Evolutionary conservation across 177 flowering plant species (phyloP).

Genomic region (Vitis hybrid): DNA sequence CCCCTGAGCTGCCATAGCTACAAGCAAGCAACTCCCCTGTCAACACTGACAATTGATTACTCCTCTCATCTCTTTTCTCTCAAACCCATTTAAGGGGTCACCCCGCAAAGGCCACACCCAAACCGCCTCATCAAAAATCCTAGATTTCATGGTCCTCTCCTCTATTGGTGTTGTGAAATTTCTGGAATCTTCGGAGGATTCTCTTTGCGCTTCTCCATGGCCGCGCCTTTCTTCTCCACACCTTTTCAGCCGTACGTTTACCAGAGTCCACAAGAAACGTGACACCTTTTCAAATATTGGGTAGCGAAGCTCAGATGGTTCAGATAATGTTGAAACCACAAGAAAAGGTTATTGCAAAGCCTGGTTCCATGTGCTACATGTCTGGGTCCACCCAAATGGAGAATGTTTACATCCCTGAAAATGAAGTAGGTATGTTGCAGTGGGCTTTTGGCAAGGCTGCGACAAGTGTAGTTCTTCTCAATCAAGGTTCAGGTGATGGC

Average conservation of each 20-base stretch:
- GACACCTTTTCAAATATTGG: conserved; percentile 88
- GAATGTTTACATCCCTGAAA: conserved; percentile 76
- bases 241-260: conserved; percentile 63
- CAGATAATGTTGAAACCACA: conserved; percentile 98
- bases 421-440: conserved; percentile 90
- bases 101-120: too few species aligned
- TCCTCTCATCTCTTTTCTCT: too few species aligned
- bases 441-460: conserved; percentile 90
- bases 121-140: too few species aligned
- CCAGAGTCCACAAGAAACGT: conserved; percentile 86
- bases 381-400: conserved; percentile 92
- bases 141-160: too few species aligned
- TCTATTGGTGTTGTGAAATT: not conserved
- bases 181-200: not conserved
- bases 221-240: conserved; percentile 62
- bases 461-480: conserved; percentile 65
- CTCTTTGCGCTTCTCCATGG: conserved; percentile 31
- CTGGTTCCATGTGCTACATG: conserved; percentile 99
- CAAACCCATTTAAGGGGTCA: too few species aligned
- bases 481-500: conserved; percentile 80
- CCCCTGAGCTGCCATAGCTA: too few species aligned
- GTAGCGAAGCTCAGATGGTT: conserved; percentile 98
- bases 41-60: too few species aligned
- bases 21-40: too few species aligned
- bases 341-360: conserved; percentile 79